phyloP scores from a whole-genome alignment of 495 filamentous ascomycete species.

The Tuber indicum region DNA sequence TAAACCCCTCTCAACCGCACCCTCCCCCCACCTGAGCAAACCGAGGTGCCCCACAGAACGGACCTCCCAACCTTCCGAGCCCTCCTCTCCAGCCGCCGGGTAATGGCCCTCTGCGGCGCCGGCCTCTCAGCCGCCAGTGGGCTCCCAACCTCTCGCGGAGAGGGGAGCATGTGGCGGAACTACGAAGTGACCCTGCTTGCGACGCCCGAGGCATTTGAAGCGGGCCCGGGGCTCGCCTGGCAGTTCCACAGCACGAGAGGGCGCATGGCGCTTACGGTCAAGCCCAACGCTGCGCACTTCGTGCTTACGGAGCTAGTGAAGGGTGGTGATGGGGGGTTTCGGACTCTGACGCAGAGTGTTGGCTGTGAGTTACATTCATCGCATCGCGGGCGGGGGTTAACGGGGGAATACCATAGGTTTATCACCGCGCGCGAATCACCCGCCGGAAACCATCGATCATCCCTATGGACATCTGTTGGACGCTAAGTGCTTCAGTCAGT shows the following conservation, averaged over 20 bases:
- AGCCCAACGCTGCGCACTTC: slow-evolving; percentile 66
- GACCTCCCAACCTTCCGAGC: slow-evolving; percentile 61
- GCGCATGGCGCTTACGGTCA: slow-evolving; percentile 67
- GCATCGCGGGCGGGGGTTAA: slow-evolving; percentile 4
- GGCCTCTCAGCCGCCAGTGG: slow-evolving; percentile 78
- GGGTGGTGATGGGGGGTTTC: slow-evolving; percentile 51
- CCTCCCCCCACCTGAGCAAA: background rate
- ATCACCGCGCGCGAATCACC: slow-evolving; percentile 62
- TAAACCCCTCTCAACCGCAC: background rate
- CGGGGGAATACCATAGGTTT: slow-evolving; percentile 50
- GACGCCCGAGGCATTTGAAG: slow-evolving; percentile 53
- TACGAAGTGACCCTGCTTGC: slow-evolving; percentile 65
- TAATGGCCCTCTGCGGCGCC: slow-evolving; percentile 78
- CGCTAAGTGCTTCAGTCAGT: slow-evolving; percentile 60
- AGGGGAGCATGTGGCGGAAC: slow-evolving; percentile 73
- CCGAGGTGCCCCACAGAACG: slow-evolving; percentile 29
- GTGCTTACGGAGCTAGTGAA: slow-evolving; percentile 65
- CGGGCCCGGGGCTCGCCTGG: slow-evolving; percentile 66
- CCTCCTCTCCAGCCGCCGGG: slow-evolving; percentile 60
- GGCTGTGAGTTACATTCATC: slow-evolving; percentile 52
- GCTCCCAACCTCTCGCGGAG: slow-evolving; percentile 77
- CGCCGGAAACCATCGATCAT: slow-evolving; percentile 55
- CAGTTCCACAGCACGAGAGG: slow-evolving; percentile 80
- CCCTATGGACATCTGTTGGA: slow-evolving; percentile 75
- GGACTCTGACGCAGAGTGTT: slow-evolving; percentile 71